Conservation (phyloP, 139 green algal genomes). For the Desmodesmus armatus region DNA sequence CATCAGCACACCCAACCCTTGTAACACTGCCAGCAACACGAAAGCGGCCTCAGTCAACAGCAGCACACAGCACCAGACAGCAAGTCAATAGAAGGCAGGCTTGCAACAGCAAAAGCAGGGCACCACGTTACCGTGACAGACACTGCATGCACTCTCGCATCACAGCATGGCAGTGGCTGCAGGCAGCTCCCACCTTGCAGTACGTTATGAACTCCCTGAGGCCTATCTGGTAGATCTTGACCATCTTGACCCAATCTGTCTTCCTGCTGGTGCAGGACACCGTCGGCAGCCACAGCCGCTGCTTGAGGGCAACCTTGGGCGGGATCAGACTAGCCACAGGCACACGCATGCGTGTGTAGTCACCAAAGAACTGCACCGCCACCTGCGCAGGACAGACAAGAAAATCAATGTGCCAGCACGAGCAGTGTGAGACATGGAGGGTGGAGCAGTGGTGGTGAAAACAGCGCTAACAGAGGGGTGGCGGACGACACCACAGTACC, state of each 20-base stretch:
- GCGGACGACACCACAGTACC: too few relatives aligned
- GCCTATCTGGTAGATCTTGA: not conserved
- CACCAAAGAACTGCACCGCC: slow-evolving; percentile 44
- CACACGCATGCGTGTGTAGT: slow-evolving; percentile 28
- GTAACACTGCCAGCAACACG: not conserved
- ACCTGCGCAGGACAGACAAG: too few relatives aligned
- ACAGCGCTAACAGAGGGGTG: too few relatives aligned
- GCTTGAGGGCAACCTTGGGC: not conserved
- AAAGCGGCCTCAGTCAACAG: too few relatives aligned
- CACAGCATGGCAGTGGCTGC: not conserved
- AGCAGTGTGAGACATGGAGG: too few relatives aligned
- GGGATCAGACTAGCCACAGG: not conserved
- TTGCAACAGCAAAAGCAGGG: not conserved
- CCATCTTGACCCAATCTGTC: slow-evolving; percentile 19
- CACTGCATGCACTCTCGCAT: too few relatives aligned
- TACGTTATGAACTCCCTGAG: slow-evolving; percentile 36
- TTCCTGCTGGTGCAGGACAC: not conserved
- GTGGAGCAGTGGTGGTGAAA: too few relatives aligned
- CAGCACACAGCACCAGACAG: not conserved
- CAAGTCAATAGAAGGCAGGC: not conserved
- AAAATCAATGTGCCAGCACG: too few relatives aligned
- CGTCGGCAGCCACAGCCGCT: not conserved
- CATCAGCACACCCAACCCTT: not conserved
- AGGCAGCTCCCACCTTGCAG: slow-evolving; percentile 12
- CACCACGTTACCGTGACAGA: not conserved